phyloP scores from a whole-genome alignment of 2,329 filamentous ascomycete species.

The Venturia asperata region DNA sequence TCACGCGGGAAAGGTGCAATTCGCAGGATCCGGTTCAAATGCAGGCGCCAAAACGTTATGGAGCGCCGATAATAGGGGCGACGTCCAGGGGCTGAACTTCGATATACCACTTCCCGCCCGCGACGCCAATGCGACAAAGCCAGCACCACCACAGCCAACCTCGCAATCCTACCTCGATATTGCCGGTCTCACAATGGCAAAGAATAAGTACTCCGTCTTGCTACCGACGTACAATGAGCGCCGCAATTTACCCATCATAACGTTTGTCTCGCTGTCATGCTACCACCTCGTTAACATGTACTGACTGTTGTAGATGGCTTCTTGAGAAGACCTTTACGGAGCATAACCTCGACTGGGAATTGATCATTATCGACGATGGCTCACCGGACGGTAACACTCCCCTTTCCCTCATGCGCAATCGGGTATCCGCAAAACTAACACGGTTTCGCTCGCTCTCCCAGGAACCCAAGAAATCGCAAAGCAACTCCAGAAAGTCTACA shows the following conservation, averaged over 20 bases:
- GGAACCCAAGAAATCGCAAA: conserved; percentile 75
- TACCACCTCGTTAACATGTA: conserved; percentile 56
- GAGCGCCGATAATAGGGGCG: conserved; percentile 5
- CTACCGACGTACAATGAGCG: conserved; percentile 98
- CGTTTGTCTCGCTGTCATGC: conserved; percentile 77
- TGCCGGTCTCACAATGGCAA: conserved; percentile 30
- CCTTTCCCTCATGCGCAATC: neutral
- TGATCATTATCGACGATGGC: conserved; percentile 97
- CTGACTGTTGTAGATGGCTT: neutral
- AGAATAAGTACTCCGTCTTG: conserved; percentile 92
- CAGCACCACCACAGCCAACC: neutral
- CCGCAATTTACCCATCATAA: conserved; percentile 90
- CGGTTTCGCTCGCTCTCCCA: neutral
- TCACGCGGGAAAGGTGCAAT: conserved; percentile 4
- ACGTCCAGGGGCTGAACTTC: conserved; percentile 10
- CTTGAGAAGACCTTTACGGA: conserved; percentile 45
- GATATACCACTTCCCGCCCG: conserved; percentile 7
- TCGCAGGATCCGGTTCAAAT: conserved; percentile 5
- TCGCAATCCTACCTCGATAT: conserved; percentile 21
- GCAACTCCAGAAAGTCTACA: conserved; percentile 83
- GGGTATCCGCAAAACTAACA: neutral
- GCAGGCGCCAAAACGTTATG: conserved; percentile 10
- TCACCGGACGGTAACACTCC: conserved; percentile 66
- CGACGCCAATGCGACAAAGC: neutral
- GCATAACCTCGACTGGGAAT: conserved; percentile 88